Evolutionary conservation across 1,139 yeast species (phyloP).

Genomic region (Lizanozyma gosingica): DNA sequence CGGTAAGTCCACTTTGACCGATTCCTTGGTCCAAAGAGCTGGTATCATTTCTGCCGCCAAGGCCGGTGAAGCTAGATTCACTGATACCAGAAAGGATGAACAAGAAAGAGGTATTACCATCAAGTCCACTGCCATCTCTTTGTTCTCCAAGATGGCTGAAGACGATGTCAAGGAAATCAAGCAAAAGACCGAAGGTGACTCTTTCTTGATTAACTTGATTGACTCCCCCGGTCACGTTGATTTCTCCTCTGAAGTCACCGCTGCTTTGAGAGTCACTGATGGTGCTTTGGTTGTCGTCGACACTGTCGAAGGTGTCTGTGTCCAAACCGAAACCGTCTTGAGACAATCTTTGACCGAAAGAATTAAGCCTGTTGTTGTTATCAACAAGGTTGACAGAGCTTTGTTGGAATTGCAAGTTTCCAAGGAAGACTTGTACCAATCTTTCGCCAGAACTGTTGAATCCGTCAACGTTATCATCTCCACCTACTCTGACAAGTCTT

Average conservation of each 20-base stretch:
- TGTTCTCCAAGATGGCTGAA: constrained; percentile 81
- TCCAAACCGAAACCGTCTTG: constrained; percentile 98
- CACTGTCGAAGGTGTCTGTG: constrained; percentile 99
- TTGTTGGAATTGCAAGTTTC: constrained; percentile 96
- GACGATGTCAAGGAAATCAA: constrained; percentile 92
- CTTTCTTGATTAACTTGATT: constrained; percentile 94
- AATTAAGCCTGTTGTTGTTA: constrained; percentile 96
- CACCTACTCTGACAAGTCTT: constrained; percentile 81
- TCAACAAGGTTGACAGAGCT: constrained; percentile 99
- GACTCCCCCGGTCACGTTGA: constrained; percentile 99
- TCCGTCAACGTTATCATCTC: constrained; percentile 98
- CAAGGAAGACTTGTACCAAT: constrained; percentile 98
- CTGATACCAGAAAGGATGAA: constrained; percentile 99
- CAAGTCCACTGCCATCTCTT: constrained; percentile 97
- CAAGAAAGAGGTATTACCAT: constrained; percentile 99
- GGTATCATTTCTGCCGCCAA: constrained; percentile 99
- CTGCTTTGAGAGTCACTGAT: constrained; percentile 99
- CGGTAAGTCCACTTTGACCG: constrained; percentile 99
- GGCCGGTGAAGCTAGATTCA: constrained; percentile 99
- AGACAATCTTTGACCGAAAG: constrained; percentile 99
- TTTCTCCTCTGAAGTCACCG: constrained; percentile 99
- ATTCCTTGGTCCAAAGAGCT: constrained; percentile 96
- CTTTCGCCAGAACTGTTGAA: constrained; percentile 98
- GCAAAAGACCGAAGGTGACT: constrained; percentile 92
- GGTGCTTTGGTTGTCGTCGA: constrained; percentile 99